Evolutionary conservation across 2,329 filamentous ascomycete species (phyloP).

Genomic region (Laburnicola sp.): DNA sequence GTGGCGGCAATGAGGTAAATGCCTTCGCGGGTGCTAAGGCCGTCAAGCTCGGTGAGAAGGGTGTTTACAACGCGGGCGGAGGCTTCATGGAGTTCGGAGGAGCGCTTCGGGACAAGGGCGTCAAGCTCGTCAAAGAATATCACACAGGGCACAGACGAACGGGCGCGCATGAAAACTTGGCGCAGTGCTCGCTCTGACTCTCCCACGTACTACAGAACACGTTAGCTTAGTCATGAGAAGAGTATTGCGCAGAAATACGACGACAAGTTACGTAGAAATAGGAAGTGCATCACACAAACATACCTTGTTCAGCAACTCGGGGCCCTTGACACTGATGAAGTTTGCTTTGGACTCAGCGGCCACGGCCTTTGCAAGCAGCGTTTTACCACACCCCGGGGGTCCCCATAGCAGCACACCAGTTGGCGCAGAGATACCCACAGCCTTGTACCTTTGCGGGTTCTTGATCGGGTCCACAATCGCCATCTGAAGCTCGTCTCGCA

Average conservation of each 20-base stretch:
- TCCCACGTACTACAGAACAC: constrained; percentile 70
- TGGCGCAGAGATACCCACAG: constrained; percentile 76
- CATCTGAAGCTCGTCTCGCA: constrained; percentile 78
- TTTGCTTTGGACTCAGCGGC: constrained; percentile 95
- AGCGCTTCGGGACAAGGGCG: constrained; percentile 82
- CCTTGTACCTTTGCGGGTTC: constrained; percentile 73
- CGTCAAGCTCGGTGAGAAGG: constrained; percentile 90
- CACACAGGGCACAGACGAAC: constrained; percentile 85
- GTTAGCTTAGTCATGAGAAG: constrained; percentile 5
- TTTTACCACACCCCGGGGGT: constrained; percentile 95
- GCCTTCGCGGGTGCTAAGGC: constrained; percentile 74
- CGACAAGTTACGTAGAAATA: background rate
- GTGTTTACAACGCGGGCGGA: constrained; percentile 92
- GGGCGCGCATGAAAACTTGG: constrained; percentile 86
- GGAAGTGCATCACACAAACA: constrained; percentile 4
- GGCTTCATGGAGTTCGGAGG: constrained; percentile 75
- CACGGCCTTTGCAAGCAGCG: constrained; percentile 91
- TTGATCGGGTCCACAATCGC: constrained; percentile 91
- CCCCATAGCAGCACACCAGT: constrained; percentile 94
- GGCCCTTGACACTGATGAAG: constrained; percentile 97
- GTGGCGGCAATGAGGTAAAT: constrained; percentile 96
- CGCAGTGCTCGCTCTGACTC: constrained; percentile 92
- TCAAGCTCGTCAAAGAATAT: constrained; percentile 99
- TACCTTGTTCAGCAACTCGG: constrained; percentile 88
- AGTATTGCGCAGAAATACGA: constrained; percentile 10